These are phyloP conservation scores for Collybia nuda DNA, from an alignment of 768 basidiomycete genomes.

Conservation along the genomic window DNA sequence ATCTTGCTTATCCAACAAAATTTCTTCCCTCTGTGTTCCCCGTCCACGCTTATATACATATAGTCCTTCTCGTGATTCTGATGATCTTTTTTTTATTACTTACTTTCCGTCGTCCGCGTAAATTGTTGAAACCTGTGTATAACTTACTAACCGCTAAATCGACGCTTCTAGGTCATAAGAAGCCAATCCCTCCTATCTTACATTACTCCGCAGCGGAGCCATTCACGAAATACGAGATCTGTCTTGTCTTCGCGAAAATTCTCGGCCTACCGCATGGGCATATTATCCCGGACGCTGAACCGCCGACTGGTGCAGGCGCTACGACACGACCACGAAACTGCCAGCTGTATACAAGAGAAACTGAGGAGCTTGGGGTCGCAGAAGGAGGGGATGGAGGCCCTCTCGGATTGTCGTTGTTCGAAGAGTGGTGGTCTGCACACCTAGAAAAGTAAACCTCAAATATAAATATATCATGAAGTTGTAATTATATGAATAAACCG, in stretches of 20 bases:
- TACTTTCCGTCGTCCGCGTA: neutral
- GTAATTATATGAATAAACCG: neutral
- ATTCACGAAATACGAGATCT: constrained; percentile 93
- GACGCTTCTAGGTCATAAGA: constrained; percentile 27
- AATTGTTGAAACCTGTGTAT: neutral
- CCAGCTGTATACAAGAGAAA: constrained; percentile 72
- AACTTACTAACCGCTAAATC: neutral
- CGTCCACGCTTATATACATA: neutral
- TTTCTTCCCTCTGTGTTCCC: neutral
- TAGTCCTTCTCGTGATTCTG: neutral
- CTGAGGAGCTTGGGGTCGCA: constrained; percentile 58
- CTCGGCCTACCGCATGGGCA: constrained; percentile 72
- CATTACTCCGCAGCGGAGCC: constrained; percentile 86
- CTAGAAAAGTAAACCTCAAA: constrained; percentile 22
- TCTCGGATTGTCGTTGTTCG: constrained; percentile 67
- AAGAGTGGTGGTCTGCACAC: constrained; percentile 78
- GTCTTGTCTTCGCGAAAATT: constrained; percentile 71
- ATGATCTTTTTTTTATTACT: neutral
- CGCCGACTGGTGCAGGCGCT: constrained; percentile 62
- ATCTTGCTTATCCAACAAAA: neutral
- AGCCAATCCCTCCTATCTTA: constrained; percentile 64
- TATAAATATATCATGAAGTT: no score
- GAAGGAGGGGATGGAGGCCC: constrained; percentile 39
- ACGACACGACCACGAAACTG: constrained; percentile 81
- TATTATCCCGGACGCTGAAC: constrained; percentile 69